phyloP scores from a whole-genome alignment of 768 basidiomycete species.

The Leccinum sublutescens region DNA sequence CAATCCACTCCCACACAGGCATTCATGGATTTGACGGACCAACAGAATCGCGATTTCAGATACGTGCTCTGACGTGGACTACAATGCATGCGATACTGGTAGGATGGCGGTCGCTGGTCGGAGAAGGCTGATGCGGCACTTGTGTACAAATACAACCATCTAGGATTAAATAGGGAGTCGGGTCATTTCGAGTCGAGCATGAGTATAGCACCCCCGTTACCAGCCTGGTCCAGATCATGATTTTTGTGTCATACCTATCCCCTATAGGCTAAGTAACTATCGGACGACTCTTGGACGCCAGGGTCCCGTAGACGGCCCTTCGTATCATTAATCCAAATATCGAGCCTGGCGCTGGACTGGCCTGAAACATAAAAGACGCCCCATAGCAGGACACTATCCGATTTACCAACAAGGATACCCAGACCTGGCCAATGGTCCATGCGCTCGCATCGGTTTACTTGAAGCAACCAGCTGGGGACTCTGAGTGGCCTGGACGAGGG shows the following conservation, averaged over 20 bases:
- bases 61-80: slow-evolving; percentile 56
- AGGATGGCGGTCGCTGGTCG: neutral
- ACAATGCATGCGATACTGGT: neutral
- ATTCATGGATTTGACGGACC: slow-evolving; percentile 72
- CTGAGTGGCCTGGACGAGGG: neutral
- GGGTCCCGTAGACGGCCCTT: neutral
- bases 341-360: neutral
- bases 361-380: too few relatives aligned
- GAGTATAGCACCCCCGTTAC: neutral
- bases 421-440: neutral
- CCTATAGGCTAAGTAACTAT: neutral
- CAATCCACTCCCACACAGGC: slow-evolving; percentile 38
- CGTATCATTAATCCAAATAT: neutral
- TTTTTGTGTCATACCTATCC: neutral
- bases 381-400: neutral
- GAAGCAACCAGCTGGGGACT: neutral
- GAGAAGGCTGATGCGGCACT: neutral
- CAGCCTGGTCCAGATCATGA: neutral
- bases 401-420: neutral
- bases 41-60: slow-evolving; percentile 69
- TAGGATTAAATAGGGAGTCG: neutral
- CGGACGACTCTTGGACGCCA: neutral
- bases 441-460: neutral
- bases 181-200: neutral
- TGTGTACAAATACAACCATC: slow-evolving; percentile 12